Base-by-base conservation (phyloP, 2,329 filamentous ascomycete genomes). In the Tolypocladium ophioglossoides region DNA sequence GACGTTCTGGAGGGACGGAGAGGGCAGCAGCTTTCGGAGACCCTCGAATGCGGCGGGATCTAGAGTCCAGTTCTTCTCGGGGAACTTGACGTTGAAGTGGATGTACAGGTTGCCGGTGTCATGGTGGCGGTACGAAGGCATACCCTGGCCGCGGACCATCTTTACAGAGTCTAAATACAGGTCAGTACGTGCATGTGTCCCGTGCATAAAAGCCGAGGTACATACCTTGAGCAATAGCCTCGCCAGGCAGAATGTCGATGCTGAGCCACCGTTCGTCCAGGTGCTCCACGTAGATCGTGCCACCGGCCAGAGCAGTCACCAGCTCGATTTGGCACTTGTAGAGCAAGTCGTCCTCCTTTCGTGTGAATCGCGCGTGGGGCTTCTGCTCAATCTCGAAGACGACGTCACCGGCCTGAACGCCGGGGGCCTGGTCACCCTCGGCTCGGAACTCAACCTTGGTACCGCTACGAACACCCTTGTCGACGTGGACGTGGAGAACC, bases 361-460 rank as follows among this genome's bases (percentile, higher is more conserved):
- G 88, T 68, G 92, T 91, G 80, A 99, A 99, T 59, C 94, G 86
- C 32, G 86, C 60, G 72, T 99, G 94, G n/a, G 91, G 91, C 82
- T 99, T 99, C 79, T 97, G 91, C 74, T 97, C 92, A 61, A 99
- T 97, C 76, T 97, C 91, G 69, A 99, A 99, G 58, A 96, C 87
- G 55, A 99, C 94, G 68, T 99, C 95, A 61, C 95, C 94, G 18
- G 94, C 88, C 69, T 95, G 83, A 52, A 95, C 88, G 60, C 91
- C 92, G 22, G 94, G 94, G 55, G 91, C 85, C 70, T 97, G 94
- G 70, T 99, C 94, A 73, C 94, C 94, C 71, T 99, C 94, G 55
- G 94, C 94, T 55, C 87, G 85, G 80, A 97, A 99, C 70, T 96
- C 91, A 62, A 99, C 90, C 79, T 95, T 95, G 74, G 92, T 92